Conservation (phyloP, 345 rosid species). For the Iberis pinnata region DNA sequence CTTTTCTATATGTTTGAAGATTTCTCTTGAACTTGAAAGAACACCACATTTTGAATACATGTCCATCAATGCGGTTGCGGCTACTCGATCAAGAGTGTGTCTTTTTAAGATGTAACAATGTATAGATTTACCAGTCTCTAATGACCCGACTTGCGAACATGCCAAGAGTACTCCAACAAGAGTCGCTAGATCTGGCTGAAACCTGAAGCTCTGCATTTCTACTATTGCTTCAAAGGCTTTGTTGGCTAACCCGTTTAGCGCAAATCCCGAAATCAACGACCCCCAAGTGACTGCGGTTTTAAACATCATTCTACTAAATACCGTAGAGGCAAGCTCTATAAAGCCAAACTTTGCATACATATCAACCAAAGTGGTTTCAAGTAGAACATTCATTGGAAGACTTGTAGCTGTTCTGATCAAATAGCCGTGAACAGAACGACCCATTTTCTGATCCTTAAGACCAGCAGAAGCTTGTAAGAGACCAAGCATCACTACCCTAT, state of each 20-base stretch:
- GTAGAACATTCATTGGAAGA: constrained; percentile 34
- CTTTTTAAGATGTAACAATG: constrained; percentile 52
- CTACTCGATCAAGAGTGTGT: constrained; percentile 34
- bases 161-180: constrained; percentile 49
- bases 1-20: constrained; percentile 41
- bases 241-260: constrained; percentile 51
- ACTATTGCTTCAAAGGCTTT: constrained; percentile 40
- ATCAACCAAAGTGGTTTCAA: constrained; percentile 56
- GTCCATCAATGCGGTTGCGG: constrained; percentile 53
- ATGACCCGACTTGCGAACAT: constrained; percentile 52
- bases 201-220: constrained; percentile 49
- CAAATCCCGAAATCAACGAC: constrained; percentile 55
- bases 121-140: constrained; percentile 48
- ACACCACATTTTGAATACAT: constrained; percentile 70
- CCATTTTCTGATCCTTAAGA: constrained; percentile 43
- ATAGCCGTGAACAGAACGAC: constrained; percentile 56
- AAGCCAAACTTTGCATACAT: constrained; percentile 66
- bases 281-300: constrained; percentile 54
- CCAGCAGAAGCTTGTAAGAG: constrained; percentile 57
- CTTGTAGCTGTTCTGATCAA: constrained; percentile 44
- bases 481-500: constrained; percentile 46
- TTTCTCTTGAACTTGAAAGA: constrained; percentile 34
- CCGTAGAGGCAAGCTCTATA: constrained; percentile 44
- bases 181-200: constrained; percentile 45
- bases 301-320: constrained; percentile 39